phyloP scores from a whole-genome alignment of 2,329 filamentous ascomycete species.

The Pezicula carpinea region DNA sequence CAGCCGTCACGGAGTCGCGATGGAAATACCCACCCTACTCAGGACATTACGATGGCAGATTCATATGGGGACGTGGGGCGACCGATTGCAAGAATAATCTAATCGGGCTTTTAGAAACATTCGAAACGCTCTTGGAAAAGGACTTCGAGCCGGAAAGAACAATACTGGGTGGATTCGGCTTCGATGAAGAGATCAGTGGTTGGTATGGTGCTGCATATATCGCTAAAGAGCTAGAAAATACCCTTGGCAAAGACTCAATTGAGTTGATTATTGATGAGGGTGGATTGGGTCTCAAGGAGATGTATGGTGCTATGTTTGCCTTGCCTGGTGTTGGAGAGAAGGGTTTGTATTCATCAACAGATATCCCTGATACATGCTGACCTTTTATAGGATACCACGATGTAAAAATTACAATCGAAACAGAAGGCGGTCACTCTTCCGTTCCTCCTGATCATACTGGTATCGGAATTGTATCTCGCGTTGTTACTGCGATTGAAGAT shows the following conservation, averaged over 20 bases:
- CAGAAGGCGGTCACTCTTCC: conserved; percentile 57
- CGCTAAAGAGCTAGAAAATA: conserved; percentile 41
- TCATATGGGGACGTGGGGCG: conserved; percentile 49
- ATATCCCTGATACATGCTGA: neutral
- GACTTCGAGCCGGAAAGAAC: conserved; percentile 50
- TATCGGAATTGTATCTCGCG: conserved; percentile 64
- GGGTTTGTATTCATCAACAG: conserved; percentile 30
- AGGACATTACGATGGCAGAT: conserved; percentile 47
- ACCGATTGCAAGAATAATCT: conserved; percentile 52
- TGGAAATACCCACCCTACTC: conserved; percentile 52
- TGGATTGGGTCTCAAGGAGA: conserved; percentile 43
- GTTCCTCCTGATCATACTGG: conserved; percentile 59
- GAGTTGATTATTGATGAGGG: conserved; percentile 61
- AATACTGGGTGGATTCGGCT: conserved; percentile 57
- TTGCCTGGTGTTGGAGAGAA: conserved; percentile 60
- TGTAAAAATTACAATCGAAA: conserved; percentile 52
- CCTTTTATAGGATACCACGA: conserved; percentile 23
- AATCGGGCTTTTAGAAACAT: conserved; percentile 45
- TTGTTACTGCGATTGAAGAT: conserved; percentile 58
- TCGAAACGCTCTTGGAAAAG: conserved; percentile 48
- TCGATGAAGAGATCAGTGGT: conserved; percentile 62
- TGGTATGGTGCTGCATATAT: conserved; percentile 51
- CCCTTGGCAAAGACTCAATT: conserved; percentile 54
- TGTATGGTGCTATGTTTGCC: conserved; percentile 28
- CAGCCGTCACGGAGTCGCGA: conserved; percentile 29